phyloP scores from a whole-genome alignment of 208 protist species.

The Wallacemonas sp. region DNA sequence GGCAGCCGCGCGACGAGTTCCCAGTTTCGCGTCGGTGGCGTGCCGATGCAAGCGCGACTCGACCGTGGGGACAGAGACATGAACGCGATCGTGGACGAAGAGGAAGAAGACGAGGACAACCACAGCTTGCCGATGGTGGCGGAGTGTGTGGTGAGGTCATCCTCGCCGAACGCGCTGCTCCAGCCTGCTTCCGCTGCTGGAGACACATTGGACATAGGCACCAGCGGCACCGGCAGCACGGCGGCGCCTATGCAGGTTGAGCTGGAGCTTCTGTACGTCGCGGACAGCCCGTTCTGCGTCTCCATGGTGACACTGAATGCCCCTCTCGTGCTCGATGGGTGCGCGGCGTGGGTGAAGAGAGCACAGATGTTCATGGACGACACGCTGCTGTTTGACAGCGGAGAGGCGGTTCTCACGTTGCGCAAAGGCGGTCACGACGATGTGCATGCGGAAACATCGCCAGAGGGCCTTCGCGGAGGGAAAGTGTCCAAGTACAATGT shows the following conservation, averaged over 20 bases:
- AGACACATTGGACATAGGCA: neutral
- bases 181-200: neutral
- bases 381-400: conserved; percentile 58
- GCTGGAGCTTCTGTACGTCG: conserved; percentile 59
- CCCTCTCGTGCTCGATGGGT: conserved; percentile 40
- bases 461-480: neutral
- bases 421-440: neutral
- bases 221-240: neutral
- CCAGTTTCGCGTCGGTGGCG: neutral
- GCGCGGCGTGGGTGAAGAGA: conserved; percentile 54
- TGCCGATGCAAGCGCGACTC: neutral
- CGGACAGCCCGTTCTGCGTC: conserved; percentile 62
- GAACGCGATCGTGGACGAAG: conserved; percentile 2
- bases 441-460: neutral
- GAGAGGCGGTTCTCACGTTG: conserved; percentile 33
- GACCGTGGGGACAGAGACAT: neutral
- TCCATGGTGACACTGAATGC: conserved; percentile 39
- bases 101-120: conserved; percentile 11
- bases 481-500: no score
- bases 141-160: conserved; percentile 22
- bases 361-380: conserved; percentile 62
- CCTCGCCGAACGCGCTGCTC: neutral
- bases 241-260: conserved; percentile 32
- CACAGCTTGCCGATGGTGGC: conserved; percentile 25
- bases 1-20: neutral